Percentiles rank a stretch among this genome's conserved stretches.
Conservation (phyloP, 768 basidiomycete genomes). For the Termitomyces titanicus region DNA sequence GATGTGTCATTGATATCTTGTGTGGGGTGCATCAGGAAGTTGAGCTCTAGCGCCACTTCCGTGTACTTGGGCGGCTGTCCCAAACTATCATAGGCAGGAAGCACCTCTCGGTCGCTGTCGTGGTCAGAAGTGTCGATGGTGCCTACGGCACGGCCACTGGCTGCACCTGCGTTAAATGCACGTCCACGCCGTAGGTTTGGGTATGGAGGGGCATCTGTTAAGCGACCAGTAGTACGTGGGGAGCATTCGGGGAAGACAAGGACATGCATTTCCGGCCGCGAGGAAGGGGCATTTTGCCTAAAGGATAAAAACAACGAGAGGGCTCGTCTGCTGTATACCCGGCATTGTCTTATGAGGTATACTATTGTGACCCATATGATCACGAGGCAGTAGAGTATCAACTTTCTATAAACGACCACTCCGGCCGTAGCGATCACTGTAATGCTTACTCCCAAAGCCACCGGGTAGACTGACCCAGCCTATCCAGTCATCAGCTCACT, state of each 20-base stretch:
- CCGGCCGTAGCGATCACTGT: no score
- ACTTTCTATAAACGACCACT: no score
- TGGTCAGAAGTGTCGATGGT: slow-evolving; percentile 21
- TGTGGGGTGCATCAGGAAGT: neutral
- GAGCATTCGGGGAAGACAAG: slow-evolving; percentile 5
- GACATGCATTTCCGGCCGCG: neutral
- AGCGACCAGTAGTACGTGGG: slow-evolving; percentile 18
- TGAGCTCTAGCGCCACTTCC: slow-evolving; percentile 17
- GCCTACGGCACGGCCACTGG: slow-evolving; percentile 31
- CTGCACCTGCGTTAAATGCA: slow-evolving; percentile 34
- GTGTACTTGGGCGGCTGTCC: slow-evolving; percentile 47
- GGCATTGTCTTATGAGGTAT: no score
- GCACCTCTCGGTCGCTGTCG: slow-evolving; percentile 38
- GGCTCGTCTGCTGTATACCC: slow-evolving; percentile 3
- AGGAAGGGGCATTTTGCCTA: neutral
- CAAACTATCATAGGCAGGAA: slow-evolving; percentile 43
- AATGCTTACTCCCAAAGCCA: slow-evolving; percentile 12
- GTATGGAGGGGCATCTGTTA: slow-evolving; percentile 18
- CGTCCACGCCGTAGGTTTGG: slow-evolving; percentile 21
- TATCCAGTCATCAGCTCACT: slow-evolving; percentile 5
- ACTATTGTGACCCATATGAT: neutral
- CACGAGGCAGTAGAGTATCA: no score
- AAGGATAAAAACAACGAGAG: slow-evolving; percentile 3
- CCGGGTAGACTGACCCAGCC: slow-evolving; percentile 22
- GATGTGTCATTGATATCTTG: neutral